Percentiles rank a stretch among this genome's conserved stretches.
Conservation (phyloP, 2,329 filamentous ascomycete species). For the Dactylellina drechsleri region DNA sequence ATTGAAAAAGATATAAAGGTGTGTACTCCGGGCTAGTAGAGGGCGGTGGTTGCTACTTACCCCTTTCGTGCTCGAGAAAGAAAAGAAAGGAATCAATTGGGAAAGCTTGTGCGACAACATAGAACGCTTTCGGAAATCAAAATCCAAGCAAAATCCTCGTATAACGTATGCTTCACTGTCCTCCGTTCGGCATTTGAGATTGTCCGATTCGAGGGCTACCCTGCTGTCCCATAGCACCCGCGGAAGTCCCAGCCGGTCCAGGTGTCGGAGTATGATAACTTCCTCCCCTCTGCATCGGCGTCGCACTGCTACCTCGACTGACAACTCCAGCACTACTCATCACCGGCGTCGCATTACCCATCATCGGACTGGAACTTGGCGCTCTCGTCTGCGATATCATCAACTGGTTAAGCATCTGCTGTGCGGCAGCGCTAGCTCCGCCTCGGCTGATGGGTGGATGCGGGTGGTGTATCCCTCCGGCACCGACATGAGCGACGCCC, state of each 20-base stretch:
- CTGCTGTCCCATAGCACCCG: conserved; percentile 33
- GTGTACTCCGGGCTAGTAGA: neutral
- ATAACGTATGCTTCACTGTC: too few species aligned
- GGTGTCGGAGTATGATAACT: conserved; percentile 51
- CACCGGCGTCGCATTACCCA: conserved; percentile 49
- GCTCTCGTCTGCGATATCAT: conserved; percentile 53
- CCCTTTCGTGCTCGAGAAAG: too few species aligned
- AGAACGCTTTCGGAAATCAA: too few species aligned
- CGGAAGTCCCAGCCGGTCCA: conserved; percentile 17
- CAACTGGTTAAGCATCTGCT: conserved; percentile 51
- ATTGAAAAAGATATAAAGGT: neutral
- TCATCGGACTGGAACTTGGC: conserved; percentile 50
- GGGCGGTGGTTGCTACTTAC: neutral
- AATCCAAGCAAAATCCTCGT: too few species aligned
- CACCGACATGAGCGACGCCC: conserved; percentile 38
- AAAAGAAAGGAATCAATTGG: too few species aligned
- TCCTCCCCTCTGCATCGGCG: conserved; percentile 52
- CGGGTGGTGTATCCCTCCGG: conserved; percentile 48
- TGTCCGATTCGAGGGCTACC: conserved; percentile 38
- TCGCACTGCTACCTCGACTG: conserved; percentile 45
- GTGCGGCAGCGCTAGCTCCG: conserved; percentile 37
- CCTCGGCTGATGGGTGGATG: conserved; percentile 40
- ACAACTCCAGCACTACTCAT: conserved; percentile 37
- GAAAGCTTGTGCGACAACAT: too few species aligned
- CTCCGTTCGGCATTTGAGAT: conserved; percentile 13